Evolutionary conservation across 192 early-diverging fungal genomes (phyloP).

Genomic region (Coemansia sp.): DNA sequence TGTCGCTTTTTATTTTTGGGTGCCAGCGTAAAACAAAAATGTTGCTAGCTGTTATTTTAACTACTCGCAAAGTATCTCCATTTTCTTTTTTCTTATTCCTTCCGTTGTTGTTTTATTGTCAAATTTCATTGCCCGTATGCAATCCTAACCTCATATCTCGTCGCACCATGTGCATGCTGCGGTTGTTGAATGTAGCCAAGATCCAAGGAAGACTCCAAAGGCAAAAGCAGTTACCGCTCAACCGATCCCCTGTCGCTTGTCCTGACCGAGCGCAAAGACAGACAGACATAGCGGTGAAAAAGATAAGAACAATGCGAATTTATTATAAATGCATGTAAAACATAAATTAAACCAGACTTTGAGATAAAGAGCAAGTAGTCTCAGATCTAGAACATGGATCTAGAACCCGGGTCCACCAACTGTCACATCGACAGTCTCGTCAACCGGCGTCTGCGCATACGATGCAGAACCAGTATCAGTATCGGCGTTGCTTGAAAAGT

Average conservation of each 20-base stretch:
- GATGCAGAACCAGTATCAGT: conserved; percentile 11
- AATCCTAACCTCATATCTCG: too few species aligned
- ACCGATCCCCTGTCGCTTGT: conserved; percentile 27
- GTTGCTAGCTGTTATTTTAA: too few species aligned
- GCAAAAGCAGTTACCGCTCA: conserved; percentile 9
- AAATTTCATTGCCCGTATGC: too few species aligned
- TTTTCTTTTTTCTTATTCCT: too few species aligned
- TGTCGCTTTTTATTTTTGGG: background rate
- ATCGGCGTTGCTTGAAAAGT: conserved; percentile 12
- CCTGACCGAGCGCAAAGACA: conserved; percentile 1
- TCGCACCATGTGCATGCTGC: too few species aligned
- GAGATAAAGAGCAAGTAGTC: background rate
- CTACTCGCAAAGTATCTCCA: too few species aligned
- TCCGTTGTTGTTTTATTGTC: too few species aligned
- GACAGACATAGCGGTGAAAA: too few species aligned
- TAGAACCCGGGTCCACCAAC: background rate
- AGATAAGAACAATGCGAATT: too few species aligned
- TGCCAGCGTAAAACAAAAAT: too few species aligned
- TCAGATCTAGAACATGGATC: background rate
- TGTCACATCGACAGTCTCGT: conserved; percentile 9
- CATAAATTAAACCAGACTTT: background rate
- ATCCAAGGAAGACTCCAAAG: background rate
- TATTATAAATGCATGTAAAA: conserved; percentile 25
- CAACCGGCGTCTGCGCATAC: conserved; percentile 16
- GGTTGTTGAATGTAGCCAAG: conserved; percentile 1